Conservation (phyloP, 2,329 filamentous ascomycete genomes). For the Fusarium stilboides region DNA sequence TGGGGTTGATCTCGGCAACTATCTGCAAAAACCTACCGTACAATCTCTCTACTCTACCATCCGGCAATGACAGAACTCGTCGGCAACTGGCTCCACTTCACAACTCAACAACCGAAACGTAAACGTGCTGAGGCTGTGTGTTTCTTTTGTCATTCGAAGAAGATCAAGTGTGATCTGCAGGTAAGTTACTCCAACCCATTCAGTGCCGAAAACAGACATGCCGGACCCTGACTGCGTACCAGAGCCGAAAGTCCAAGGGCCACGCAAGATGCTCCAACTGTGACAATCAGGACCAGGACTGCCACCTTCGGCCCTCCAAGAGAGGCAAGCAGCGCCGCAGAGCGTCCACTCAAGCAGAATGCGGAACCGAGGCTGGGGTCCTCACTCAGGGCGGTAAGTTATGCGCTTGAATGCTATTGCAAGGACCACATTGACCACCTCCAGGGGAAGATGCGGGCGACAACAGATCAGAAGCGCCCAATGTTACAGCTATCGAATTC, state of each 20-base stretch:
- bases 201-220: not conserved
- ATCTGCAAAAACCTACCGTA: not conserved
- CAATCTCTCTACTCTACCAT: constrained; percentile 6
- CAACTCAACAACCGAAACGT: constrained; percentile 51
- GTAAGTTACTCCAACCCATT: constrained; percentile 5
- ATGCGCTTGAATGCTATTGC: not conserved
- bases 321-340: constrained; percentile 44
- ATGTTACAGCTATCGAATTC: not conserved
- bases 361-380: not conserved
- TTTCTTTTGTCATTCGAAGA: constrained; percentile 54
- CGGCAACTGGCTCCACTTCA: constrained; percentile 55
- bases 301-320: constrained; percentile 51
- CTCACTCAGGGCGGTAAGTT: not conserved
- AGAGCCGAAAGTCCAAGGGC: constrained; percentile 45
- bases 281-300: constrained; percentile 46
- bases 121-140: constrained; percentile 51
- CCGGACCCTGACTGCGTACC: not conserved
- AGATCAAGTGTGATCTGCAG: constrained; percentile 56
- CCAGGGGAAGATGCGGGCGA: constrained; percentile 6
- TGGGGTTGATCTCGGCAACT: constrained; percentile 3
- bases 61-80: constrained; percentile 50
- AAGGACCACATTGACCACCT: not conserved
- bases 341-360: constrained; percentile 3
- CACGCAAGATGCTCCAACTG: constrained; percentile 51
- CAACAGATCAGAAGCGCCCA: not conserved